A percentile compares a stretch with the other conserved stretches of the same genome.
phyloP scores from a whole-genome alignment of 352 stramenopile species.

The Phytopythium litorale region DNA sequence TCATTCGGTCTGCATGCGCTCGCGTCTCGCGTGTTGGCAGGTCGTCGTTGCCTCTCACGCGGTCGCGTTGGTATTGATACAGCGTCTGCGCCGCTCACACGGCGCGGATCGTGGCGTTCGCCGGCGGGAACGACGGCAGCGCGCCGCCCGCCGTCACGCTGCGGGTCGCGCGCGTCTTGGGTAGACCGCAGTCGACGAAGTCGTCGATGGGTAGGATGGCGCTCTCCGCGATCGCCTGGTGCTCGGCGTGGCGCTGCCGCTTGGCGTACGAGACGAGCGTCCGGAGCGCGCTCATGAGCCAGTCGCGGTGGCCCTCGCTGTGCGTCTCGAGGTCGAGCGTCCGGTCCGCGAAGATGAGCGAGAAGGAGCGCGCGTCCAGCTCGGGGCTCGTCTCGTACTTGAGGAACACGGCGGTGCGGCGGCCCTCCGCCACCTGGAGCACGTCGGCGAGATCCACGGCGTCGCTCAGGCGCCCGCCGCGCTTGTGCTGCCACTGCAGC shows the following conservation, averaged over 20 bases:
- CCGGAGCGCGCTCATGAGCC: slow-evolving; percentile 70
- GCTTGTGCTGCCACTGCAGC: slow-evolving; percentile 86
- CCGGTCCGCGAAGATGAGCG: slow-evolving; percentile 67
- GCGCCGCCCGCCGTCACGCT: slow-evolving; percentile 1
- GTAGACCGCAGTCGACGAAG: slow-evolving; percentile 9
- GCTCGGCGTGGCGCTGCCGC: slow-evolving; percentile 66
- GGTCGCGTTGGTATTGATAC: slow-evolving; percentile 12
- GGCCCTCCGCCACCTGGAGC: slow-evolving; percentile 61
- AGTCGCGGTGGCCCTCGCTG: slow-evolving; percentile 73
- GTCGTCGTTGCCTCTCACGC: slow-evolving; percentile 1
- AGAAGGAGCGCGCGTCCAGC: slow-evolving; percentile 63
- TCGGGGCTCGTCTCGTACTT: slow-evolving; percentile 51
- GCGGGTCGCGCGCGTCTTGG: slow-evolving; percentile 4
- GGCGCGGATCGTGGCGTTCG: slow-evolving; percentile 27
- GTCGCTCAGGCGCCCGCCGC: slow-evolving; percentile 51
- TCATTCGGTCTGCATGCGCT: neutral
- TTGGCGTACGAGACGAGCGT: slow-evolving; percentile 72
- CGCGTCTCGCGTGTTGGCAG: neutral
- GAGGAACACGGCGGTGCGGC: slow-evolving; percentile 70
- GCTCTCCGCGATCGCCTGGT: slow-evolving; percentile 72
- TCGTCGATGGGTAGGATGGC: slow-evolving; percentile 40
- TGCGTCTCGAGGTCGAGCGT: slow-evolving; percentile 81
- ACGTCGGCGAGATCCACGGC: slow-evolving; percentile 72
- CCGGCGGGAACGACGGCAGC: slow-evolving; percentile 8
- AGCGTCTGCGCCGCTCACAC: slow-evolving; percentile 18